Percentiles rank a stretch among this genome's conserved stretches.
These are phyloP conservation scores for Kernera saxatilis DNA, from an alignment of 345 rosid genomes.

Conservation along the genomic window DNA sequence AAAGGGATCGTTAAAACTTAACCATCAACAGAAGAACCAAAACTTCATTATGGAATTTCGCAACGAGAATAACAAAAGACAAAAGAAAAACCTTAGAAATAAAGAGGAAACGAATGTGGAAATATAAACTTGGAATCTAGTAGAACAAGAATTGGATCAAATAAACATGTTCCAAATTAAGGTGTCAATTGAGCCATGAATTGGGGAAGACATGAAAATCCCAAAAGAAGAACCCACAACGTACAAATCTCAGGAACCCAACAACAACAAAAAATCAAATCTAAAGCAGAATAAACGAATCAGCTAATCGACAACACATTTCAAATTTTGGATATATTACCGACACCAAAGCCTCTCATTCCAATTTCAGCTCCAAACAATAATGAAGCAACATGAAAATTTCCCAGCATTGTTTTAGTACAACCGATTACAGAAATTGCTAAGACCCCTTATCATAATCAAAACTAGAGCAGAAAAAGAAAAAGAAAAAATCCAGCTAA, in stretches of 20 bases:
- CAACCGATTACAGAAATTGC: slow-evolving; percentile 6
- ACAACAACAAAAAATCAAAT: not conserved
- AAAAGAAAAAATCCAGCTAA: not conserved
- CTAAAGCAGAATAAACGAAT: not conserved
- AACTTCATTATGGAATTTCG: not conserved
- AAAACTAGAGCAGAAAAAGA: not conserved
- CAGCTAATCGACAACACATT: not conserved
- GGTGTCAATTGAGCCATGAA: not conserved
- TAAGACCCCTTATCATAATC: not conserved
- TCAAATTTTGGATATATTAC: not conserved
- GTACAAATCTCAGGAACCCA: not conserved
- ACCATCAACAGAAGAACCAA: not conserved
- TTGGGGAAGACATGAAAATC: not conserved
- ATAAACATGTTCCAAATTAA: not conserved
- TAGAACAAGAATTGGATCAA: not conserved
- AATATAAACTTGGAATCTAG: not conserved
- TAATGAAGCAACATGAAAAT: not conserved
- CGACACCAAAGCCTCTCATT: not conserved
- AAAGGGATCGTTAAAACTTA: not conserved
- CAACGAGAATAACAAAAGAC: not conserved
- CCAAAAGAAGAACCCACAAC: not conserved
- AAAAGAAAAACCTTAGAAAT: not conserved
- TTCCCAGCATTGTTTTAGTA: not conserved
- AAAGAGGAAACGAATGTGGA: not conserved
- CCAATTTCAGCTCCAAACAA: slow-evolving; percentile 9